Conservation (phyloP, 2,329 filamentous ascomycete genomes). For the Fusarium sp. region DNA sequence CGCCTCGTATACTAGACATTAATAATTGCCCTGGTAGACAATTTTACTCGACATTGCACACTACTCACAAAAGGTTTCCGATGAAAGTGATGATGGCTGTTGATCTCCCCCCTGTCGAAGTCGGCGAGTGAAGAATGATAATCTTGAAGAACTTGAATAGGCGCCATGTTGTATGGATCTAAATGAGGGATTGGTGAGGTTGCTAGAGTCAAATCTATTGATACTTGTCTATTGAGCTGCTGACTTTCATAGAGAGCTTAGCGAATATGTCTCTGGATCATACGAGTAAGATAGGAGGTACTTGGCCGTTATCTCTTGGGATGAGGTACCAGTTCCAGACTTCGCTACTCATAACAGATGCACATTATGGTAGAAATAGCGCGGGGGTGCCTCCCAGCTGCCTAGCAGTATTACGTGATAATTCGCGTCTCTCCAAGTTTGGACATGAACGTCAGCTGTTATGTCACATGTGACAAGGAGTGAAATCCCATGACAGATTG, state of each 20-base stretch:
- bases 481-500: slow-evolving; percentile 2
- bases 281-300: background rate
- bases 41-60: slow-evolving; percentile 53
- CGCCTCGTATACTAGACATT: slow-evolving; percentile 41
- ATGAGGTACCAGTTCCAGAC: background rate
- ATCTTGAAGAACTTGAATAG: background rate
- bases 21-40: slow-evolving; percentile 54
- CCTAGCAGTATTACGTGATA: slow-evolving; percentile 9
- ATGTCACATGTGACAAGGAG: slow-evolving; percentile 13
- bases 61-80: background rate
- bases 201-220: background rate
- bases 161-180: background rate
- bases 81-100: background rate
- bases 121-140: background rate
- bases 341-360: background rate
- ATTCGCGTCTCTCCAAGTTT: slow-evolving; percentile 1
- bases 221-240: background rate
- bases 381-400: background rate
- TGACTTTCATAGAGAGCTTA: background rate
- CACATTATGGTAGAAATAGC: background rate
- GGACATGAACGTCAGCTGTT: slow-evolving; percentile 16
- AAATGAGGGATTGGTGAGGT: background rate
- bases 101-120: background rate
- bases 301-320: background rate
- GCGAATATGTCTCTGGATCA: background rate